Evolutionary conservation across 2,329 filamentous ascomycete genomes (phyloP).

Genomic region (Calcarisporium arbuscula): DNA sequence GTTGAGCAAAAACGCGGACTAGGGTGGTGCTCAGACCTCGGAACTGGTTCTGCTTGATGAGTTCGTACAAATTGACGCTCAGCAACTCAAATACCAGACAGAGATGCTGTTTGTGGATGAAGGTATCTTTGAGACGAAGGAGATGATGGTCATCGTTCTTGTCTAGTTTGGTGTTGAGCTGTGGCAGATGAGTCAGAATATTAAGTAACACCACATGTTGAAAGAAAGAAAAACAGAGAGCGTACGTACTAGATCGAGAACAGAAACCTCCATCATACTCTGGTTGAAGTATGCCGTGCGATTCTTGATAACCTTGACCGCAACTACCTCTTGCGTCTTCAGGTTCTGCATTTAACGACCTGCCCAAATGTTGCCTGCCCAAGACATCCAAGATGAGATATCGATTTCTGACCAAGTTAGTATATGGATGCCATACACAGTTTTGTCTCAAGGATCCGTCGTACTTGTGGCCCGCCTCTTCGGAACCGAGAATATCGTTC

Average conservation of each 20-base stretch:
- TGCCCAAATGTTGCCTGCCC: conserved; percentile 98
- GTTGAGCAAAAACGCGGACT: conserved; percentile 94
- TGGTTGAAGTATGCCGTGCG: conserved; percentile 99
- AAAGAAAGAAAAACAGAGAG: no score
- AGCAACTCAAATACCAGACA: conserved; percentile 94
- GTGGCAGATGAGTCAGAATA: conserved; percentile 19
- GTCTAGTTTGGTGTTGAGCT: conserved; percentile 97
- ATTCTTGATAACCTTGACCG: conserved; percentile 99
- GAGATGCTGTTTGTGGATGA: conserved; percentile 94
- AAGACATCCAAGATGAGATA: conserved; percentile 96
- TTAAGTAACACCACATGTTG: no score
- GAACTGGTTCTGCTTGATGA: conserved; percentile 99
- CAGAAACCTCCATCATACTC: conserved; percentile 99
- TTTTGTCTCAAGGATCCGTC: no score
- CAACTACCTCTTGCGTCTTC: conserved; percentile 96
- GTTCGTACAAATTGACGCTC: conserved; percentile 94
- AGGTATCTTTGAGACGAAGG: conserved; percentile 90
- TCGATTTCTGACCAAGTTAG: conserved; percentile 64
- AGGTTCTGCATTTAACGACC: conserved; percentile 99
- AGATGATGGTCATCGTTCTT: conserved; percentile 99
- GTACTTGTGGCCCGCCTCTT: conserved; percentile 96
- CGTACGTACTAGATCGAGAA: conserved; percentile 74
- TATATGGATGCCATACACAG: conserved; percentile 4
- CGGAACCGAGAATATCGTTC: conserved; percentile 95
- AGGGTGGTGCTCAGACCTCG: conserved; percentile 92